These are phyloP conservation scores for Tetrahymena borealis DNA, from an alignment of 73 alveolate genomes.

Conservation along the genomic window DNA sequence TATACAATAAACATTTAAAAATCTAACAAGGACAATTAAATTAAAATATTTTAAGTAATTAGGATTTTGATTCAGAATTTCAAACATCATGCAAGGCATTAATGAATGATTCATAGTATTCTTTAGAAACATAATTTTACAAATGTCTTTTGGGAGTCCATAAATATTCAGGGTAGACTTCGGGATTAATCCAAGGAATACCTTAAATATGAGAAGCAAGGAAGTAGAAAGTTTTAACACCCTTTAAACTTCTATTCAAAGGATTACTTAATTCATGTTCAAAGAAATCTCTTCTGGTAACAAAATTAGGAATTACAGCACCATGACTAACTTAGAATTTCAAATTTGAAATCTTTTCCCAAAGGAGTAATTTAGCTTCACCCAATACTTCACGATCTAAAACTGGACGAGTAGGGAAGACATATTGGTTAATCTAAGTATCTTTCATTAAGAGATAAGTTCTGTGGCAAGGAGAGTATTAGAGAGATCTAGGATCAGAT, in stretches of 20 bases:
- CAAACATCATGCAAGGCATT: slow-evolving; percentile 8
- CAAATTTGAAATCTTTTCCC: slow-evolving; percentile 11
- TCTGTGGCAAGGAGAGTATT: slow-evolving; percentile 46
- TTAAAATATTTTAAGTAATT: not conserved
- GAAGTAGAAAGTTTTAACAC: slow-evolving; percentile 57
- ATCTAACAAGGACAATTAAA: not conserved
- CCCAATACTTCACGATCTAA: slow-evolving; percentile 31
- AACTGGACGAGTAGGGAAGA: slow-evolving; percentile 47
- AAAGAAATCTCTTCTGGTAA: slow-evolving; percentile 44
- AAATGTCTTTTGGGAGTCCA: slow-evolving; percentile 54
- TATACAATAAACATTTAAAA: no score
- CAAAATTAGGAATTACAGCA: slow-evolving; percentile 10
- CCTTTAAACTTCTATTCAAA: slow-evolving; percentile 25
- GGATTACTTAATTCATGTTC: slow-evolving; percentile 27
- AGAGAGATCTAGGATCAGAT: slow-evolving; percentile 29
- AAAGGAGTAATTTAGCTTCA: slow-evolving; percentile 30
- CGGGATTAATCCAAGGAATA: slow-evolving; percentile 36
- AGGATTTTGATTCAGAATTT: no score
- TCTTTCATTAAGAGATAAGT: slow-evolving; percentile 42
- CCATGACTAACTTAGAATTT: slow-evolving; percentile 33
- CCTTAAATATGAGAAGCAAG: slow-evolving; percentile 51
- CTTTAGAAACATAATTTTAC: slow-evolving; percentile 39
- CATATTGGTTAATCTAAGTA: slow-evolving; percentile 45
- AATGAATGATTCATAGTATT: slow-evolving; percentile 38
- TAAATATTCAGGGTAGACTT: slow-evolving; percentile 42